These are phyloP conservation scores for Agarophyton chilense DNA, from an alignment of 23 red algal species.

Conservation along the genomic window DNA sequence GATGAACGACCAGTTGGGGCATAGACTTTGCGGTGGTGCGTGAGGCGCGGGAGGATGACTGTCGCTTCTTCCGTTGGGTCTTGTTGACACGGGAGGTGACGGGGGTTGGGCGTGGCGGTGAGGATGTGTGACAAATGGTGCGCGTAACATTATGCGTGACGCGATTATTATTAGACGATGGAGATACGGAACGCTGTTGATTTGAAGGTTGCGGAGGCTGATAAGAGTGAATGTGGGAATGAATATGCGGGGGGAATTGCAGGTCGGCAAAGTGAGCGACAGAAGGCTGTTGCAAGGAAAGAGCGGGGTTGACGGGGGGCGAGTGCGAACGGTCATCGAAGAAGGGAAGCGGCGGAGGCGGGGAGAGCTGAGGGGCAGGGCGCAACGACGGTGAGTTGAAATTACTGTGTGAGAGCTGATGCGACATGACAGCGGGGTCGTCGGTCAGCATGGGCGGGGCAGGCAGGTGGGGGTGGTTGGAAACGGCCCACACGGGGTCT, in stretches of 20 bases:
- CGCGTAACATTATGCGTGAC: conserved; percentile 7
- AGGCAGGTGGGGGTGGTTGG: neutral
- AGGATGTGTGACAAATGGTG: neutral
- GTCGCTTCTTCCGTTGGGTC: neutral
- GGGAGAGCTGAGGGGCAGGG: neutral
- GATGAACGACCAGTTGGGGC: neutral
- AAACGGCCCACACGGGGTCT: neutral
- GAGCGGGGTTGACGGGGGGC: too few species aligned
- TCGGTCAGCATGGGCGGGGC: neutral
- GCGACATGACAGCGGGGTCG: neutral
- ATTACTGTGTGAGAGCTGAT: neutral
- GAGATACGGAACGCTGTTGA: neutral
- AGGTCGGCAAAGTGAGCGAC: neutral
- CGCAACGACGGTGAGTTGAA: neutral
- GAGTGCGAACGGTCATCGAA: neutral
- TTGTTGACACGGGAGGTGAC: neutral
- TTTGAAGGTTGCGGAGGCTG: neutral
- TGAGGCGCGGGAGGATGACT: neutral
- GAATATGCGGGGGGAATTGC: neutral
- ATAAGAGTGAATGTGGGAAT: neutral
- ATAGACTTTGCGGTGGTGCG: neutral
- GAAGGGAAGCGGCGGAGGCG: neutral
- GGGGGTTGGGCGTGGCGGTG: neutral
- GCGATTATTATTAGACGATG: conserved; percentile 19
- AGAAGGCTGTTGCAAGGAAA: too few species aligned